Conservation (phyloP, 331 rosid species). For the Prunus yedoensis region DNA sequence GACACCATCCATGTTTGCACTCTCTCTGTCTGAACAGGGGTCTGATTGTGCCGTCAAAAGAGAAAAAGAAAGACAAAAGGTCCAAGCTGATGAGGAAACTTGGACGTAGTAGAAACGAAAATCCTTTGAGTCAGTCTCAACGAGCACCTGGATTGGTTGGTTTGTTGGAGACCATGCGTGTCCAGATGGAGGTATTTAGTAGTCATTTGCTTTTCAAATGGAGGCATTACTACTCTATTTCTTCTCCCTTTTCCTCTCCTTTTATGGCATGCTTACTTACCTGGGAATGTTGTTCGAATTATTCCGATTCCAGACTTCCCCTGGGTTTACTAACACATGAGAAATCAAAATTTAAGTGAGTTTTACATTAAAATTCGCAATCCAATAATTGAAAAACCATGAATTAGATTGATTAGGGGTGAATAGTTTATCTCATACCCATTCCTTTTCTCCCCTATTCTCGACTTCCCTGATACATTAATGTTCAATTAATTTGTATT, state of each 20-base stretch:
- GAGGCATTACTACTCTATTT: not conserved
- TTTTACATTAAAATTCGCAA: too few species aligned
- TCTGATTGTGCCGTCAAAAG: slow-evolving; percentile 89
- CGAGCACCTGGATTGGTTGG: slow-evolving; percentile 85
- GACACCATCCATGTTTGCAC: slow-evolving; percentile 8
- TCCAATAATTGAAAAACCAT: too few species aligned
- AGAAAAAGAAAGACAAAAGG: slow-evolving; percentile 88
- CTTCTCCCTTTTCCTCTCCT: not conserved
- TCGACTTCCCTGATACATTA: too few species aligned
- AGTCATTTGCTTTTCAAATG: not conserved
- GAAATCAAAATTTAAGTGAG: too few species aligned
- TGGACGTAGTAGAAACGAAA: slow-evolving; percentile 93
- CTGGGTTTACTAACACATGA: too few species aligned
- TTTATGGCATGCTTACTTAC: not conserved
- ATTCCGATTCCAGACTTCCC: too few species aligned
- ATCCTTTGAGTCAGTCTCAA: slow-evolving; percentile 68
- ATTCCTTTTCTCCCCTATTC: too few species aligned
- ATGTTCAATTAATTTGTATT: not conserved
- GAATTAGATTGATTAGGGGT: too few species aligned
- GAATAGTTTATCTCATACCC: too few species aligned
- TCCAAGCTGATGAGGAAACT: slow-evolving; percentile 88
- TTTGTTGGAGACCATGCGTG: slow-evolving; percentile 92
- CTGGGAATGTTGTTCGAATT: too few species aligned
- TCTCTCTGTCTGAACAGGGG: slow-evolving; percentile 58
- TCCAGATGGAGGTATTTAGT: slow-evolving; percentile 87